A percentile compares a stretch with the other conserved stretches of the same genome.
phyloP scores from a whole-genome alignment of 2,329 filamentous ascomycete species.

The Monosporascus cannonballus region DNA sequence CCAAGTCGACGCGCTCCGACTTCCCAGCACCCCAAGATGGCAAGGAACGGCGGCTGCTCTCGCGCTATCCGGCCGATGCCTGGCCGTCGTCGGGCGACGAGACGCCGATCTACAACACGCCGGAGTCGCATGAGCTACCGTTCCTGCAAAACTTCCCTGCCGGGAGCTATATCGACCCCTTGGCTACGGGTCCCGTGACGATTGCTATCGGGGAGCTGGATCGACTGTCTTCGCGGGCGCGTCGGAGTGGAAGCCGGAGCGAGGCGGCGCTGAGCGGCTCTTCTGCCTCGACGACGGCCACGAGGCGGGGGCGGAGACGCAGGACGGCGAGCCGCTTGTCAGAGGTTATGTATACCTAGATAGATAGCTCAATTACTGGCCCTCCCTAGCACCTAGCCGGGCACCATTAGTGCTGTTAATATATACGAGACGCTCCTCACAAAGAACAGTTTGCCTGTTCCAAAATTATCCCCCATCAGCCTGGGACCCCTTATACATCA shows the following conservation, averaged over 20 bases:
- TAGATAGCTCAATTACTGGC: too few species aligned
- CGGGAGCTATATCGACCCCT: constrained; percentile 10
- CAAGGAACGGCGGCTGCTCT: constrained; percentile 20
- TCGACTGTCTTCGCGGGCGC: constrained; percentile 13
- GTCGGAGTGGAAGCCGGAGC: constrained; percentile 1
- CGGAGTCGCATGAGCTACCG: constrained; percentile 14
- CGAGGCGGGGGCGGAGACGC: background rate
- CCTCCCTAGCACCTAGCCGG: too few species aligned
- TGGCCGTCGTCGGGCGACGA: constrained; percentile 24
- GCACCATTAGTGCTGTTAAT: too few species aligned
- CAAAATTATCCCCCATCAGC: too few species aligned
- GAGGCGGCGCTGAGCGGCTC: background rate
- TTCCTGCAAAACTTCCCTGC: background rate
- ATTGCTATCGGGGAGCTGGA: constrained; percentile 23
- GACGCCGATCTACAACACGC: constrained; percentile 22
- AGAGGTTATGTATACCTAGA: background rate
- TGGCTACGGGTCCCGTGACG: constrained; percentile 19
- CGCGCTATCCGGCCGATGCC: constrained; percentile 21
- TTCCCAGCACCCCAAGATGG: constrained; percentile 18
- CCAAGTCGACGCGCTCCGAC: constrained; percentile 20
- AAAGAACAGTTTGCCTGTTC: too few species aligned
- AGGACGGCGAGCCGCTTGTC: background rate
- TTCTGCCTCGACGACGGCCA: too few species aligned
- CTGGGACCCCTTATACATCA: too few species aligned
- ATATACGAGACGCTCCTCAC: too few species aligned